Evolutionary conservation across 2,329 filamentous ascomycete genomes (phyloP), one percentile per base, ranked within the genome.

Genomic region (Diaporthe sp.): DNA sequence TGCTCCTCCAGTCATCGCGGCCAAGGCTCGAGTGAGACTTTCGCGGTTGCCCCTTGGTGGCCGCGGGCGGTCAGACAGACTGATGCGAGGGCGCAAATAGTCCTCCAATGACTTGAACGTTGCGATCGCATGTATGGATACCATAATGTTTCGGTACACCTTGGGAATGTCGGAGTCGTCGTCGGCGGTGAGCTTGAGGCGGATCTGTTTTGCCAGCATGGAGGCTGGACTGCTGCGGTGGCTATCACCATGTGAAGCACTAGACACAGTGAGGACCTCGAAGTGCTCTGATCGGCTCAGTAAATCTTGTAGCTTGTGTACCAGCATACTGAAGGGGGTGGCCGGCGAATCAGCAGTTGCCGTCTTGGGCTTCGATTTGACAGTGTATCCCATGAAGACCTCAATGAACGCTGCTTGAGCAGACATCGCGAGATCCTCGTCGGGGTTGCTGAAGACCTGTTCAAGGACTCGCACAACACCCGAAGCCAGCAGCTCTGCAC

Each of bases 91-190:
- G 51, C 97, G 93, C 58, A 99, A 88, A 83, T 98, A 99, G 82
- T 99, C 97, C 81, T 98, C 97, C 34, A 99, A 87, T 0, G 96
- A 94, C 83, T 98, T 98, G 87, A 99, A 98, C 0, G 96, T 98
- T 3, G 97, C 96, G 81, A 99, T 98, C 22, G 97, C 97, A 83
- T 99, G 97, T 74, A 99, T 99, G 0, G 95, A 98, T 1, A 99
- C 97, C 94, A 98, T 98, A 77, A 99, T 97, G 79, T 96, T 98
- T 31, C 94, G 91, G 82, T 98, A 98, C 0, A 93, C 89, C 49
- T 92, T 90, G 25, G 97, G 97, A 76, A 99, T 97, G 67, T 97
- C 94, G 0, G 95, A 96, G 62, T 96, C 93, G 1, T 97, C 96
- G 79, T 98, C 96, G 1, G 97, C 96, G 51, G 96, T 91, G 46